Percentiles rank a stretch among this genome's conserved stretches.
Conservation (phyloP, 2,329 filamentous ascomycete genomes). For the Neocatenulostroma microsporum region DNA sequence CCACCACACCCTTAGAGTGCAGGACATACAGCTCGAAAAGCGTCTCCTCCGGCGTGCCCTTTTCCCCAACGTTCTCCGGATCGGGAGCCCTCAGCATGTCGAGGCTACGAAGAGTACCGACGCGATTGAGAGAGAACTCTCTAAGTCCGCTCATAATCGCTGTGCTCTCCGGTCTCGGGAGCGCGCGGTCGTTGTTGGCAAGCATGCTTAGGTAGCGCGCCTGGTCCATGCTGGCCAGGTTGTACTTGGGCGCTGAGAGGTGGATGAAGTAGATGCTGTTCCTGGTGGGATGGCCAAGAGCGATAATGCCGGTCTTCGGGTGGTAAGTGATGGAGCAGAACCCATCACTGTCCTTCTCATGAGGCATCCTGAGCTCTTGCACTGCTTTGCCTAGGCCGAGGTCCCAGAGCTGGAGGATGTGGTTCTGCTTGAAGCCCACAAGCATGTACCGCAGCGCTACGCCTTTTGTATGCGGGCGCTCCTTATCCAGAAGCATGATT, state of each 20-base stretch:
- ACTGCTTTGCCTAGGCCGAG: constrained; percentile 90
- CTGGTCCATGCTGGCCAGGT: constrained; percentile 70
- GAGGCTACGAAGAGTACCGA: constrained; percentile 79
- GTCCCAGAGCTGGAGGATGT: constrained; percentile 97
- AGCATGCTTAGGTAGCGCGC: constrained; percentile 78
- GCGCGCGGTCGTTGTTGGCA: constrained; percentile 59
- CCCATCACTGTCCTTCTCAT: constrained; percentile 73
- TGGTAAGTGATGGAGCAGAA: constrained; percentile 97
- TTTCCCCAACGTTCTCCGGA: constrained; percentile 44
- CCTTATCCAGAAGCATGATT: constrained; percentile 91
- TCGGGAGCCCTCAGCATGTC: constrained; percentile 69
- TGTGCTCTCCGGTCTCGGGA: constrained; percentile 85
- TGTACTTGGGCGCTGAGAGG: constrained; percentile 88
- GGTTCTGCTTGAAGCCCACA: constrained; percentile 97
- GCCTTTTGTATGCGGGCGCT: constrained; percentile 83
- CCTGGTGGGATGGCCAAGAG: constrained; percentile 89
- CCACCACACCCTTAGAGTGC: constrained; percentile 96
- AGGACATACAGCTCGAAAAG: constrained; percentile 95
- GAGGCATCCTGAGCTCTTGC: constrained; percentile 92
- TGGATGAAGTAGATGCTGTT: constrained; percentile 98
- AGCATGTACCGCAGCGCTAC: constrained; percentile 90
- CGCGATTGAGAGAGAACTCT: constrained; percentile 84
- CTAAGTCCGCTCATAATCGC: constrained; percentile 95
- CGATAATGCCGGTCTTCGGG: constrained; percentile 81
- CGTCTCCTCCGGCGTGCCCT: constrained; percentile 56